Evolutionary conservation across 805 yeast species (phyloP), one percentile per base, ranked within the genome.

Genomic region (Yueomyces sinensis): DNA sequence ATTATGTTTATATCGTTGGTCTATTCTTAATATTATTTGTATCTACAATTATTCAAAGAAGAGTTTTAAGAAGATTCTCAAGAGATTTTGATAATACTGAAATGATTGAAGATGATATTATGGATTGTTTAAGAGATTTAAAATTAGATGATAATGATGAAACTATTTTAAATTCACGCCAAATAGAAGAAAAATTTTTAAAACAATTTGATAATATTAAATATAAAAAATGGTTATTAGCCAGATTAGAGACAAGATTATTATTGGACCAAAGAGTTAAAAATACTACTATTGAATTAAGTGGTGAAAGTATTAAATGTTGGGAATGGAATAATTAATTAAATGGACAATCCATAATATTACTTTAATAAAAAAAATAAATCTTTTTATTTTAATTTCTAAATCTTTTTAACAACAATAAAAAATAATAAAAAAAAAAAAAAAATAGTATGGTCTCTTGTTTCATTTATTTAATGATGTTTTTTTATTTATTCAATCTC

Each of bases 221-320:
- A 48, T 76, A 3, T 82, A 62, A 11, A 47, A 51, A 17, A 72
- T 82, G 4, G 59, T 67, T 30, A 52, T 54, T 5, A 61, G 59
- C 18, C 68, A 84, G 6, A 89, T 81, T 41, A 29, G 39, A 17
- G 55, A 59, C 31, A 74, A n/a, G n/a, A n/a, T n/a, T n/a, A n/a
- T n/a, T n/a, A n/a, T n/a, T n/a, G n/a, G n/a, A 79, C 46, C 32
- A 37, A 5, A 74, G 75, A 43, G 70, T 84, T 14, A 65, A 74
- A 33, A 59, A 65, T 14, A 63, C 71, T 28, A 68, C 75, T 37
- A 58, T 72, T 32, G 95, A 84, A 51, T 66, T 75, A 22, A 76
- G 77, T 46, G 95, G 95, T 19, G 95, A 84, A 46, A 80, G 84
- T 41, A 68, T 80, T 62, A 72, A 74, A 49, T 81, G 81, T 16